Conservation (phyloP, 176 grass and related monocot genomes). For the Aechmea fasciata region DNA sequence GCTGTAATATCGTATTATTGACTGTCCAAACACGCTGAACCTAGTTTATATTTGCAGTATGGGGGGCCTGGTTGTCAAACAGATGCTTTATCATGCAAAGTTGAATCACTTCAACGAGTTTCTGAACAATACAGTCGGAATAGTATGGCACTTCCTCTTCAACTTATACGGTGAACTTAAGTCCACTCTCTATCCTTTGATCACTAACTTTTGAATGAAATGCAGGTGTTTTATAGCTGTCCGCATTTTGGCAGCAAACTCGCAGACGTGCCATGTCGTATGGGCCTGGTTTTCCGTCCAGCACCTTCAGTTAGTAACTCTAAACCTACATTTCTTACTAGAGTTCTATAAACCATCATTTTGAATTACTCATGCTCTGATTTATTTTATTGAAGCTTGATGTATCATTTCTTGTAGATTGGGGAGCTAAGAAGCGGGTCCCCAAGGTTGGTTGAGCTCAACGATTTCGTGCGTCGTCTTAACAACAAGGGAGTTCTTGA, state of each 20-base stretch:
- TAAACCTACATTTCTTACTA: conserved; percentile 8
- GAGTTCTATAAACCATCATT: not conserved
- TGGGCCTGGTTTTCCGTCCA: conserved; percentile 90
- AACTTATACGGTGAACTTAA: not conserved
- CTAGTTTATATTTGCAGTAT: conserved; percentile 51
- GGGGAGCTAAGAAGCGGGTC: conserved; percentile 92
- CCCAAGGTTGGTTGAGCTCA: conserved; percentile 74
- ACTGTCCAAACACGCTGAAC: not conserved
- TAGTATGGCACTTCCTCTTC: conserved; percentile 38
- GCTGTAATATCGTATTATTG: no score
- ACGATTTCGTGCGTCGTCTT: conserved; percentile 69
- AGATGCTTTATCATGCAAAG: conserved; percentile 85
- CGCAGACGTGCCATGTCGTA: conserved; percentile 96
- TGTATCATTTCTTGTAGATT: conserved; percentile 36
- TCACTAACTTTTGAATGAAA: not conserved
- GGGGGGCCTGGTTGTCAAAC: conserved; percentile 95
- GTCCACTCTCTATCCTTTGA: not conserved
- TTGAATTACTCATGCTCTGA: not conserved
- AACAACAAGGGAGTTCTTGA: conserved; percentile 67
- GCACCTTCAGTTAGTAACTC: conserved; percentile 63
- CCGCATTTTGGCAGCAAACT: conserved; percentile 99
- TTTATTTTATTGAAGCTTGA: no score
- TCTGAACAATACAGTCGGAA: conserved; percentile 69
- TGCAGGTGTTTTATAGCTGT: conserved; percentile 92
- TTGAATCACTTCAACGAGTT: conserved; percentile 71